Base-by-base conservation (phyloP, 1,284 basidiomycete species). In the Rhodotorula sp. region DNA sequence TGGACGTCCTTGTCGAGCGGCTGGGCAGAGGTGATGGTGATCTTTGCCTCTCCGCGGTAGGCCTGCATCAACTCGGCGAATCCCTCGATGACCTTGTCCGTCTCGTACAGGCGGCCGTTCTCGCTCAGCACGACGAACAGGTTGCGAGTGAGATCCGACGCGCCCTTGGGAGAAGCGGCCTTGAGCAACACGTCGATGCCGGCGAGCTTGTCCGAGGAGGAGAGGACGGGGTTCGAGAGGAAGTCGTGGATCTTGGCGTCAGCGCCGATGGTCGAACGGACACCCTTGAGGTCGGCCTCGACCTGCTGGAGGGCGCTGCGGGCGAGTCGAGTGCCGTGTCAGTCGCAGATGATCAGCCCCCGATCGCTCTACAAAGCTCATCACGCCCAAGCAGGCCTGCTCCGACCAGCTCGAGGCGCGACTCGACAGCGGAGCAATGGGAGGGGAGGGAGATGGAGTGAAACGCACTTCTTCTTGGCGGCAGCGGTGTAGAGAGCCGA, bases 401-500 rank as follows among this genome's bases (percentile, higher is more conserved):
- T 40, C 37, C 16, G 40, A 44, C 40, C 11, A 44, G 16, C 40
- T 44, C 40, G 30, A 8, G 6, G 6, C 10, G 22, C 11, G 24
- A 20, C 10, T 26, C 4, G n/a, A 8, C 4, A 34, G 28, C 10
- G 10, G 34, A 34, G 6, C 34, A 10, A 10, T 34, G 34, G 10
- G 34, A 34, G 5, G 22, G n/a, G 30, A 13, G 7, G 30, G 48
- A 52, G 0, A 26, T 10, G 3, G 48, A 6, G 13, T 13, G 26
- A 20, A 6, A 72, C 72, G 57, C 28, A 76, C 77, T 79, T 77
- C 83, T 93, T 90, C 78, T 88, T 85, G 79, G 94, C 87, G 26
- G 96, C 94, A 64, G 95, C 95, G 64, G 89, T 87, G 83, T 91
- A 99, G 74, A 91, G 86, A 37, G 96, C 95, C 69, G 91, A 89